A percentile compares a stretch with the other conserved stretches of the same genome.
Evolutionary conservation across 2,329 filamentous ascomycete genomes (phyloP).

Genomic region (Aspergillus sp.): DNA sequence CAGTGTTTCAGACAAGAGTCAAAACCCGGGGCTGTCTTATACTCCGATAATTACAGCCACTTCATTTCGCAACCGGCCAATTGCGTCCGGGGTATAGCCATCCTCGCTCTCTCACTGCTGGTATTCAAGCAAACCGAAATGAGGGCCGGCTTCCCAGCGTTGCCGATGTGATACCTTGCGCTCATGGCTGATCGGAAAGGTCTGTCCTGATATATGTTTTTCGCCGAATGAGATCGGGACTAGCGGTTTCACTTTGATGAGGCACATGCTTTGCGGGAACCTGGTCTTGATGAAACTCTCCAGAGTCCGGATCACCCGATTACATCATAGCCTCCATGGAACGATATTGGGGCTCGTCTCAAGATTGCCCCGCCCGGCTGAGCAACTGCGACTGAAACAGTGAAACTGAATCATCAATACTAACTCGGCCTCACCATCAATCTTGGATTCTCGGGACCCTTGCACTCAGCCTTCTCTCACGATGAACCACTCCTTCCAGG

Average conservation of each 20-base stretch:
- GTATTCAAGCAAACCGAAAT: background rate
- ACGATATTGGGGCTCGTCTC: background rate
- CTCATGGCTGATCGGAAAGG: background rate
- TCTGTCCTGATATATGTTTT: background rate
- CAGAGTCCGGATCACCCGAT: background rate
- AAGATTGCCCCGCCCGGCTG: constrained; percentile 2
- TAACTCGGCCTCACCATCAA: background rate
- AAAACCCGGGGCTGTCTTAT: background rate
- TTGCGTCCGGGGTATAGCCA: background rate
- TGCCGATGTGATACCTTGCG: background rate
- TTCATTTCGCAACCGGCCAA: constrained; percentile 1
- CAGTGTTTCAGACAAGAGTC: background rate
- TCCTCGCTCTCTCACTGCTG: background rate
- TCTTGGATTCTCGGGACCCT: background rate
- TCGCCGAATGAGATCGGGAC: background rate
- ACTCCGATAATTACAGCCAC: background rate
- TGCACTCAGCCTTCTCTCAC: constrained; percentile 9
- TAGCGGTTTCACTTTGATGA: background rate
- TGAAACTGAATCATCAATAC: background rate
- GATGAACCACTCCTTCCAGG: constrained; percentile 27
- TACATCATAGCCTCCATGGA: constrained; percentile 1
- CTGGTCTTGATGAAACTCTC: constrained; percentile 1
- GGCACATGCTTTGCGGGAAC: background rate
- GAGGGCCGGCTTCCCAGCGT: background rate
- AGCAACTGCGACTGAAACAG: background rate